Evolutionary conservation across 2,329 filamentous ascomycete genomes (phyloP), one percentile per base, ranked within the genome.

Genomic region (Cladobotryum mycophilum): DNA sequence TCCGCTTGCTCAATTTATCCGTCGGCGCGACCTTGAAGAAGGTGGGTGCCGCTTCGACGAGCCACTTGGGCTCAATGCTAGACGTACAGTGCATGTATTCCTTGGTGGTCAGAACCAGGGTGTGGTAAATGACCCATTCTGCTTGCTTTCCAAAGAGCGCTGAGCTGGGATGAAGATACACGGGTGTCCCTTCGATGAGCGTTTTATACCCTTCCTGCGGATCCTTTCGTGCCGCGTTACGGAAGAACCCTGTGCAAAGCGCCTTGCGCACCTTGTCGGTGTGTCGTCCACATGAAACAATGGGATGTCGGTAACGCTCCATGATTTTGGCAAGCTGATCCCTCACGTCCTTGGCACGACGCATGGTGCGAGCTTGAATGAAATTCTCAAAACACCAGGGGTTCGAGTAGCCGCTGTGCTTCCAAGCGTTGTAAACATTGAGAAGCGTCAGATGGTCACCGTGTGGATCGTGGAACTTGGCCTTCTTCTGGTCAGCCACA

Each of bases 331-430:
- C 81, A 3, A 99, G 79, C 68, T 99, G 93, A 54, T 95, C 86
- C 15, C 93, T 83, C 0, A 99, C 90, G 65, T 99, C 93, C 66
- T 92, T 88, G 9, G 89, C 91, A 11, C 92, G 85, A 52, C 84
- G 81, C 81, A 99, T 96, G 34, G 84, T 85, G 2, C 91, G 82
- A 4, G 89, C 90, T 65, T 97, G 91, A 65, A 99, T 93, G 67
- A 95, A 99, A 69, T 99, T 96, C 64, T 99, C 95, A 59, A 89
- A 92, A 65, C 93, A 97, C 93, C 93, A 99, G 0, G 91, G 84
- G 51, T 84, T 88, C 45, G 84, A 87, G 70, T 82, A 95, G 6
- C 85, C 85, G 55, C 83, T 86, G 41, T 85, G 79, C 67, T 96
- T 96, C 93, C 93, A 99, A n/a, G 81, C 84, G 63, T 96, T 96